Percentiles rank a stretch among this genome's conserved stretches.
These are phyloP conservation scores for Mycena alexandri DNA, from an alignment of 768 basidiomycete species.

Conservation along the genomic window DNA sequence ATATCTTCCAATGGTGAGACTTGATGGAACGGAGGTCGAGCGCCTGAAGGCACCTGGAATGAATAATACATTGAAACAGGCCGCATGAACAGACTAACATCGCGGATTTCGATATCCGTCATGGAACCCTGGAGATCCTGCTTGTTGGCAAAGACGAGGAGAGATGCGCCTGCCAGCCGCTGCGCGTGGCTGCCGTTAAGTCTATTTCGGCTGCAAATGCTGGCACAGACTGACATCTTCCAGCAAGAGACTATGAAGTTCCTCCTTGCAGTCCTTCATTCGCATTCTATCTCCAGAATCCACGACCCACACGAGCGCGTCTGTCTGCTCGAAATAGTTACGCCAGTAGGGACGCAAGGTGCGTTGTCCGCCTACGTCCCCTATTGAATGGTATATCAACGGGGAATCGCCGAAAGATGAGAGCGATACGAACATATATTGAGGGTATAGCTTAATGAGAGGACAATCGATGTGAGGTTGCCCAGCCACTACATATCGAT, in stretches of 20 bases:
- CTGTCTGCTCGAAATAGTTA: slow-evolving; percentile 99
- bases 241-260: slow-evolving; percentile 85
- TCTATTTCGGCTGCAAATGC: slow-evolving; percentile 30
- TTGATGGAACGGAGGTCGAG: slow-evolving; percentile 85
- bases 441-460: slow-evolving; percentile 70
- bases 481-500: slow-evolving; percentile 33
- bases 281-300: slow-evolving; percentile 94
- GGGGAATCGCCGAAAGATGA: slow-evolving; percentile 37
- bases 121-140: slow-evolving; percentile 94
- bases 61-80: slow-evolving; percentile 29
- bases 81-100: slow-evolving; percentile 63
- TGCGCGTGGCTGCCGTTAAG: slow-evolving; percentile 48
- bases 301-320: slow-evolving; percentile 98
- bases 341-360: slow-evolving; percentile 98
- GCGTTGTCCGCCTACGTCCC: slow-evolving; percentile 98
- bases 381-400: slow-evolving; percentile 55
- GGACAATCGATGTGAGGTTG: slow-evolving; percentile 31
- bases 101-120: slow-evolving; percentile 83
- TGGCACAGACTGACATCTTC: slow-evolving; percentile 81
- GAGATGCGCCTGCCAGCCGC: slow-evolving; percentile 95
- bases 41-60: slow-evolving; percentile 59
- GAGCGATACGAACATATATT: slow-evolving; percentile 74
- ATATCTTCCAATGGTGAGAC: slow-evolving; percentile 91
- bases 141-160: slow-evolving; percentile 97
- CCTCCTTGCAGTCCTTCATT: slow-evolving; percentile 90